Evolutionary conservation across 1,284 basidiomycete species (phyloP).

Genomic region (Testicularia cyperi): DNA sequence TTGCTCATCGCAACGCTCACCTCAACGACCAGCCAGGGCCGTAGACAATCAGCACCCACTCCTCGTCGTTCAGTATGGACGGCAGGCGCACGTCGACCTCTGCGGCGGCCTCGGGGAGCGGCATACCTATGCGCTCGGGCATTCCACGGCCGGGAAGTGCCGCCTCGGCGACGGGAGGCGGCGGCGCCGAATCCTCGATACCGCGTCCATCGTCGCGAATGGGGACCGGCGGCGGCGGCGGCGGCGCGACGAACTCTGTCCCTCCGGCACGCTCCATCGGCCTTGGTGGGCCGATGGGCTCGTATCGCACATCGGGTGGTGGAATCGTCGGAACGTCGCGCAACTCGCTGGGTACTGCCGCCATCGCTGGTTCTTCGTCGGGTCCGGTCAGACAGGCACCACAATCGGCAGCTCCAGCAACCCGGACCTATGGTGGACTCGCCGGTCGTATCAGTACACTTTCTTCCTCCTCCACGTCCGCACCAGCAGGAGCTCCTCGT

Average conservation of each 20-base stretch:
- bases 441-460: constrained; percentile 24
- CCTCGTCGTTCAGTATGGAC: constrained; percentile 18
- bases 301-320: constrained; percentile 14
- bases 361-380: not conserved
- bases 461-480: too few species aligned
- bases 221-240: too few species aligned
- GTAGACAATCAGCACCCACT: too few species aligned
- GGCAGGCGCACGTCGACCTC: constrained; percentile 13
- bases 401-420: constrained; percentile 15
- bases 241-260: too few species aligned
- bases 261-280: too few species aligned
- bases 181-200: constrained; percentile 8
- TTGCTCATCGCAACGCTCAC: too few species aligned
- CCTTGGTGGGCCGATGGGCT: constrained; percentile 21
- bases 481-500: too few species aligned
- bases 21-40: too few species aligned
- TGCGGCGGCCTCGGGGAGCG: constrained; percentile 11
- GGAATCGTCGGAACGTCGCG: constrained; percentile 1
- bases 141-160: constrained; percentile 25
- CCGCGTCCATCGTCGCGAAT: constrained; percentile 24
- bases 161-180: not conserved
- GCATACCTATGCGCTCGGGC: constrained; percentile 32
- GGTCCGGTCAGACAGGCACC: constrained; percentile 5
- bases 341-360: constrained; percentile 1
- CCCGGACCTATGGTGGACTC: constrained; percentile 21